Evolutionary conservation across 495 filamentous ascomycete species (phyloP).

Genomic region (Neurospora tetrasperma): DNA sequence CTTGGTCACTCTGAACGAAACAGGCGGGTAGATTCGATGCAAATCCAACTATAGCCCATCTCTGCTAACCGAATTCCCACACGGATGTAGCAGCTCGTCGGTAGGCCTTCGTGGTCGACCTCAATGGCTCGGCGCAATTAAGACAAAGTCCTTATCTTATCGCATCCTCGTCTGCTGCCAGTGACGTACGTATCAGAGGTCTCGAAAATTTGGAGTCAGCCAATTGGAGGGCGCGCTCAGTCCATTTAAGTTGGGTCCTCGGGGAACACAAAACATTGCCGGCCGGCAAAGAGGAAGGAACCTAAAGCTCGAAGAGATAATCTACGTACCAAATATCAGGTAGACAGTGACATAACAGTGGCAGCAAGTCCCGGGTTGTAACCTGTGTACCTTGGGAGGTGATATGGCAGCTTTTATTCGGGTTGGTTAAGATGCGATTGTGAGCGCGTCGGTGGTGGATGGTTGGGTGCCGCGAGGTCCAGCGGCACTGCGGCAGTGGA

Average conservation of each 20-base stretch:
- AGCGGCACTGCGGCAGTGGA: too few species aligned
- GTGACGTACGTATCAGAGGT: constrained; percentile 20
- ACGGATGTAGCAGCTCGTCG: neutral
- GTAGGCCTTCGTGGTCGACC: neutral
- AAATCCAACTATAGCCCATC: too few species aligned
- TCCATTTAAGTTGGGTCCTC: neutral
- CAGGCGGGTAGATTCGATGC: neutral
- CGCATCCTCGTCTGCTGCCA: neutral
- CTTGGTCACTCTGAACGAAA: neutral
- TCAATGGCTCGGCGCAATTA: neutral
- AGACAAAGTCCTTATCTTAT: constrained; percentile 21
- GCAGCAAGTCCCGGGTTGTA: neutral
- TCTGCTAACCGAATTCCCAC: neutral
- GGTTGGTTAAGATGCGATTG: neutral
- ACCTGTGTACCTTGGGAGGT: neutral
- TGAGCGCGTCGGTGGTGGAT: neutral
- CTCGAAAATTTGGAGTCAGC: constrained; percentile 7
- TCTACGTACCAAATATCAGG: neutral
- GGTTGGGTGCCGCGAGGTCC: too few species aligned
- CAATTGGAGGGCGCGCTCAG: neutral
- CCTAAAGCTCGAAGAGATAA: neutral
- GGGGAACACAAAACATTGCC: neutral
- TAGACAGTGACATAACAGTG: neutral
- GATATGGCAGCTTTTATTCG: neutral
- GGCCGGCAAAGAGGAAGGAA: neutral